A percentile compares a stretch with the other conserved stretches of the same genome.
Evolutionary conservation across 78 protist genomes (phyloP).

Genomic region (slime mould (Dictyostelium discoideum)): dicty_2.7 NC_007091.3:2854501-2855000

Average conservation of each 20-base stretch:
- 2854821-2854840: neutral
- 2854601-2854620: conserved; percentile 1
- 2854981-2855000: conserved; percentile 7
- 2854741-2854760: neutral
- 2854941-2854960: neutral
- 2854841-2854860: neutral
- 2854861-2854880: neutral
- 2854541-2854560: neutral
- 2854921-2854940: neutral
- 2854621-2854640: neutral
- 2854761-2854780: conserved; percentile 57
- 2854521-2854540: neutral
- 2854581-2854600: neutral
- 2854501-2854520: neutral
- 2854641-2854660: conserved; percentile 52
- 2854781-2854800: conserved; percentile 69
- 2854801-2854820: conserved; percentile 25
- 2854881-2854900: neutral
- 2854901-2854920: neutral
- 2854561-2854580: neutral
- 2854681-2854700: conserved; percentile 66
- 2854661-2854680: conserved; percentile 63
- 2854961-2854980: neutral
- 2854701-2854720: conserved; percentile 36
- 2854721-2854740: conserved; percentile 46